Evolutionary conservation across 306 rosid species (phyloP).

Genomic region (Sechiopsis laciniata): DNA sequence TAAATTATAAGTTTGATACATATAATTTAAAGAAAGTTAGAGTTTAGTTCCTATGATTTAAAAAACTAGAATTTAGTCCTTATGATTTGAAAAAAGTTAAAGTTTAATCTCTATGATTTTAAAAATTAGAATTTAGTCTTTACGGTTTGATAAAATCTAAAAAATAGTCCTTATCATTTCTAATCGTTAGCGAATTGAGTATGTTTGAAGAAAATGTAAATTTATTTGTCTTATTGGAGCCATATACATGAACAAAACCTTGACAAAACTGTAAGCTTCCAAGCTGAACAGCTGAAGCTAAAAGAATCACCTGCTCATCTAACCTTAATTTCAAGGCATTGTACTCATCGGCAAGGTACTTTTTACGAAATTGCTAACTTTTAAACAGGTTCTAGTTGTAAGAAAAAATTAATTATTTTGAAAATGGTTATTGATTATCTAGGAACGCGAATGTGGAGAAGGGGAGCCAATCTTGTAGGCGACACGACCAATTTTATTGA

Average conservation of each 20-base stretch:
- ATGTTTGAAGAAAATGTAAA: slow-evolving; percentile 5
- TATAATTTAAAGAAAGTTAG: no score
- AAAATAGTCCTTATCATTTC: no score
- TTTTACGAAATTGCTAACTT: slow-evolving; percentile 23
- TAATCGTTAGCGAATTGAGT: no score
- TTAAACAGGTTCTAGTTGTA: slow-evolving; percentile 14
- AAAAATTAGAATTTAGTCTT: no score
- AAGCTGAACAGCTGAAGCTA: slow-evolving; percentile 50
- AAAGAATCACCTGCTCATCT: slow-evolving; percentile 44
- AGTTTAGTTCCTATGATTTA: no score
- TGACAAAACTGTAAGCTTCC: slow-evolving; percentile 73
- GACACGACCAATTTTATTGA: slow-evolving; percentile 90
- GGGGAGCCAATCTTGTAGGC: slow-evolving; percentile 96
- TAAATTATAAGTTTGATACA: no score
- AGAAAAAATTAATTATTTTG: not conserved
- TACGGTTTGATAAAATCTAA: no score
- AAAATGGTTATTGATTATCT: slow-evolving; percentile 20
- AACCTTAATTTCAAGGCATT: slow-evolving; percentile 71
- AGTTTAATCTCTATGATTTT: no score
- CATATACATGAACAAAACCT: slow-evolving; percentile 28
- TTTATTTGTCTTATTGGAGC: slow-evolving; percentile 23
- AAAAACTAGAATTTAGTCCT: no score
- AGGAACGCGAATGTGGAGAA: slow-evolving; percentile 99
- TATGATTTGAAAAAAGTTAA: no score
- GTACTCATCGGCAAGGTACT: slow-evolving; percentile 81